These are phyloP conservation scores for Daldinia sp. DNA, from an alignment of 2,329 filamentous ascomycete species.

Conservation along the genomic window DNA sequence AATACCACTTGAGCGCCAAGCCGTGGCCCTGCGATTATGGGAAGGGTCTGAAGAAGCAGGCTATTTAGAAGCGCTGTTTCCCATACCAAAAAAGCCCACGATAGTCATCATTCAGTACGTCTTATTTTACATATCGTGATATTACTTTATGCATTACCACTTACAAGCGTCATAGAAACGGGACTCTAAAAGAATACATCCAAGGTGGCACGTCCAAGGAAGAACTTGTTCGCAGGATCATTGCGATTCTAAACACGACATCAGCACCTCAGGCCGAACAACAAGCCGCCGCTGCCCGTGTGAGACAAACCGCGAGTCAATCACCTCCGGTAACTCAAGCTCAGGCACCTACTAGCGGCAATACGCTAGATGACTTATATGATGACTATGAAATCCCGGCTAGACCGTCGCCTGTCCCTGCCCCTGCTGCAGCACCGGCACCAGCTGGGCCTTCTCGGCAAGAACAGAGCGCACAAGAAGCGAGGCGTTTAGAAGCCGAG, in stretches of 20 bases:
- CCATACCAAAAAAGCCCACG: slow-evolving; percentile 79
- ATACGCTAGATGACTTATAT: slow-evolving; percentile 27
- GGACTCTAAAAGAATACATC: slow-evolving; percentile 79
- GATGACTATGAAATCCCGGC: slow-evolving; percentile 24
- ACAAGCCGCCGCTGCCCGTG: slow-evolving; percentile 16
- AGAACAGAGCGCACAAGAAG: slow-evolving; percentile 37
- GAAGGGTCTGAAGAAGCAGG: slow-evolving; percentile 81
- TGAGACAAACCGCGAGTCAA: slow-evolving; percentile 14
- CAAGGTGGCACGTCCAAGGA: slow-evolving; percentile 68
- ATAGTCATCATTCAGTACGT: slow-evolving; percentile 78
- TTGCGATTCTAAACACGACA: slow-evolving; percentile 50
- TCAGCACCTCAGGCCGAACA: slow-evolving; percentile 24
- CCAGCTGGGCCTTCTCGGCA: slow-evolving; percentile 14
- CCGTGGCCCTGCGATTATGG: slow-evolving; percentile 74
- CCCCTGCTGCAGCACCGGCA: too few relatives aligned
- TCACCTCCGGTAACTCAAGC: slow-evolving; percentile 14
- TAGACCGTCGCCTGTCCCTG: slow-evolving; percentile 4
- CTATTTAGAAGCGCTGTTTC: slow-evolving; percentile 83
- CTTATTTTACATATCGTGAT: background rate
- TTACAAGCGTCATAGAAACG: slow-evolving; percentile 62
- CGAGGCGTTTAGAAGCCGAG: slow-evolving; percentile 56
- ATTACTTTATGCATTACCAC: background rate
- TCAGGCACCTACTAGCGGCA: background rate
- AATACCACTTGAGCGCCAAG: slow-evolving; percentile 64
- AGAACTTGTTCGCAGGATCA: slow-evolving; percentile 69